Percentiles rank a stretch among this genome's conserved stretches.
Conservation (phyloP, 495 filamentous ascomycete species). For the Penicillium longicatenatum region DNA sequence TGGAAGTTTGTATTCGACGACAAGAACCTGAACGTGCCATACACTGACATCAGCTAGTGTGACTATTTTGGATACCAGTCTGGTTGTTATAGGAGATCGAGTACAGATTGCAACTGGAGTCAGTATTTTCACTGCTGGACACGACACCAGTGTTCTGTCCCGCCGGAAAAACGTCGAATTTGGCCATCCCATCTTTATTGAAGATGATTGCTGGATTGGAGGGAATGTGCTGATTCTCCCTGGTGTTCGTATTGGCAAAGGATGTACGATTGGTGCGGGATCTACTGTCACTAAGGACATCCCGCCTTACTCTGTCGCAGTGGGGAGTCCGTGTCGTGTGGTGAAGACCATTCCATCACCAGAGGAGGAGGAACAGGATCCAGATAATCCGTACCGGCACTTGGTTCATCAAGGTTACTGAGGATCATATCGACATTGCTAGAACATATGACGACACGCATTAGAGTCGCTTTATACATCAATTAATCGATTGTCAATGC, state of each 20-base stretch:
- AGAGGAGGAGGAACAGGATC: slow-evolving; percentile 25
- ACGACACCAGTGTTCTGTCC: slow-evolving; percentile 67
- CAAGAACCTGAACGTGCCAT: not conserved
- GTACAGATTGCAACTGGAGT: slow-evolving; percentile 75
- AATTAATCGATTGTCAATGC: too few relatives aligned
- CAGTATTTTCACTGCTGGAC: slow-evolving; percentile 62
- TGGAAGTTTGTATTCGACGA: slow-evolving; percentile 43
- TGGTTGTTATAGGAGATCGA: slow-evolving; percentile 69
- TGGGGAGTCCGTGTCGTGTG: slow-evolving; percentile 34
- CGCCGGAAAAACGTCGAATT: slow-evolving; percentile 68
- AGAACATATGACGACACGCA: too few relatives aligned
- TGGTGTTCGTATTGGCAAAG: slow-evolving; percentile 62
- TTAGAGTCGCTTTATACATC: too few relatives aligned
- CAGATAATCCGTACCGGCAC: slow-evolving; percentile 17
- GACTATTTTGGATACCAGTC: slow-evolving; percentile 63
- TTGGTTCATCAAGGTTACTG: slow-evolving; percentile 4
- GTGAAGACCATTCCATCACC: slow-evolving; percentile 20
- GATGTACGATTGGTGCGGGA: slow-evolving; percentile 44
- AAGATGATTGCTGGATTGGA: slow-evolving; percentile 82
- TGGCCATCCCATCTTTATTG: slow-evolving; percentile 68
- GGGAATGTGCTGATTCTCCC: slow-evolving; percentile 68
- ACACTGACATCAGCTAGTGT: slow-evolving; percentile 6
- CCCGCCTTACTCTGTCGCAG: slow-evolving; percentile 37
- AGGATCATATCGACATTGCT: not conserved
- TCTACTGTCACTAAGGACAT: slow-evolving; percentile 50